Evolutionary conservation across 140 eudicot genomes (phyloP).

Genomic region (Stevia rebaudiana): DNA sequence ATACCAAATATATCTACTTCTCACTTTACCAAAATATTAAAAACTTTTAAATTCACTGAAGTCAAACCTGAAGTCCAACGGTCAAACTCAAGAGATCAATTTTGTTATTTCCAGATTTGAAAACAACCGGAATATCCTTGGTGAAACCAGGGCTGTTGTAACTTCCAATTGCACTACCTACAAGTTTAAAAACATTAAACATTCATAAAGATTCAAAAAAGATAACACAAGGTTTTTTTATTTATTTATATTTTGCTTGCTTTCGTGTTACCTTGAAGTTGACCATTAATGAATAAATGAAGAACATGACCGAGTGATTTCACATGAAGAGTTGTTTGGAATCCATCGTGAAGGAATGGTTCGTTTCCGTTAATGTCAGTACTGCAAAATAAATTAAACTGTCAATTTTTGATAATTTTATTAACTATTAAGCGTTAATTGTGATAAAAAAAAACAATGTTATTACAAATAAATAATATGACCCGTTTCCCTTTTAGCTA

Average conservation of each 20-base stretch:
- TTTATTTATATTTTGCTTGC: background rate
- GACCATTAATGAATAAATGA: constrained; percentile 64
- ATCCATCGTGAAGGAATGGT: constrained; percentile 65
- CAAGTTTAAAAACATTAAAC: constrained; percentile 6
- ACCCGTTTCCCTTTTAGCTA: background rate
- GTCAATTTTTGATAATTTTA: background rate
- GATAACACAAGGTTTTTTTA: background rate
- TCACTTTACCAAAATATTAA: background rate
- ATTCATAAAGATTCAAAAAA: background rate
- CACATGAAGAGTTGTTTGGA: constrained; percentile 64
- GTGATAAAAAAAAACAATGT: background rate
- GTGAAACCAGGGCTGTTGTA: constrained; percentile 31
- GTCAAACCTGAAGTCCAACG: constrained; percentile 86
- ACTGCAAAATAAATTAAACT: constrained; percentile 33
- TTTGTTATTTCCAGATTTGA: constrained; percentile 50
- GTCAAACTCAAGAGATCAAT: constrained; percentile 87
- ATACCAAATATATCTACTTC: background rate
- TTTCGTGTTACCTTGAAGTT: constrained; percentile 60
- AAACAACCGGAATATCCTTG: constrained; percentile 49
- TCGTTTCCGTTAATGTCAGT: constrained; percentile 49
- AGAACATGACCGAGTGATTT: constrained; percentile 88
- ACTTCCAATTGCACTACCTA: constrained; percentile 57
- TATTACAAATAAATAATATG: background rate
- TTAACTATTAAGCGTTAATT: background rate
- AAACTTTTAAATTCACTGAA: constrained; percentile 1